Percentiles rank a stretch among this genome's conserved stretches.
phyloP scores from a whole-genome alignment of 116 monocot species.

The Iris pallida region DNA sequence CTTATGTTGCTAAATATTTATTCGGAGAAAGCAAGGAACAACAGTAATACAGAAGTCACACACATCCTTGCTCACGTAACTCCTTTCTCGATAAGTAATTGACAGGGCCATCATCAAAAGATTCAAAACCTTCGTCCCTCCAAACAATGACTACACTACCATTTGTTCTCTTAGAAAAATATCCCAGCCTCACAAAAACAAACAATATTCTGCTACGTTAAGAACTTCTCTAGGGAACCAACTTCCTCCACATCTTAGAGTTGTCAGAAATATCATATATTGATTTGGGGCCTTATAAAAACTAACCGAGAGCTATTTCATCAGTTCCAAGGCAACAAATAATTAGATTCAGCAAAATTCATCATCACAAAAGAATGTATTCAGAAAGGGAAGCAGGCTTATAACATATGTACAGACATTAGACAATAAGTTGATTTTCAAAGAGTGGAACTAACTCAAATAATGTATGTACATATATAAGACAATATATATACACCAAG shows the following conservation, averaged over 20 bases:
- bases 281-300: constrained; percentile 61
- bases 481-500: no score
- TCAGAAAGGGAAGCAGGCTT: no score
- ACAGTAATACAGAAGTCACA: constrained; percentile 10
- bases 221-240: constrained; percentile 75
- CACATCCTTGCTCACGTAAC: constrained; percentile 83
- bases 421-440: no score
- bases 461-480: no score
- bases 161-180: constrained; percentile 52
- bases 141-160: constrained; percentile 72
- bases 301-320: constrained; percentile 64
- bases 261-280: constrained; percentile 63
- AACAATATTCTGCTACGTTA: constrained; percentile 90
- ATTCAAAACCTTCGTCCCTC: constrained; percentile 76
- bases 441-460: no score
- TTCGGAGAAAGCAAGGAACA: neutral
- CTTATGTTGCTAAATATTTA: no score
- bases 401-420: no score
- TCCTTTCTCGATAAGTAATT: constrained; percentile 62
- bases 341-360: no score
- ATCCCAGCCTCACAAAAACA: constrained; percentile 45
- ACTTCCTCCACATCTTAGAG: constrained; percentile 50
- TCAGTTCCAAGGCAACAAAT: neutral
- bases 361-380: no score
- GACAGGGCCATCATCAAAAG: constrained; percentile 57